Conservation (phyloP, 2,329 filamentous ascomycete genomes). For the Beauveria caledonica region DNA sequence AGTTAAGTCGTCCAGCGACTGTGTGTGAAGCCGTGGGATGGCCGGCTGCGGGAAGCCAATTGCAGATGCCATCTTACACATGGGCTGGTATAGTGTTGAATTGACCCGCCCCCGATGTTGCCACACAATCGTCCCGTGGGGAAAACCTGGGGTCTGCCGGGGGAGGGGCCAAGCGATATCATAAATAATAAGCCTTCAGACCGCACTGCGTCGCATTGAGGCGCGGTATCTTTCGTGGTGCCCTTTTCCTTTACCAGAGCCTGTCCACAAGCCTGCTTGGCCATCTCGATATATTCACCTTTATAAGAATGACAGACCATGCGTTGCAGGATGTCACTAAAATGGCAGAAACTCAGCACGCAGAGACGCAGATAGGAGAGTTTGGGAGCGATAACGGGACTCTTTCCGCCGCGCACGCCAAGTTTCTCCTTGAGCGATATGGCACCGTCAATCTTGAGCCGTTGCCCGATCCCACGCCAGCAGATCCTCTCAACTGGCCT, state of each 20-base stretch:
- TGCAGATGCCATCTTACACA: background rate
- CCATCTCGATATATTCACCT: background rate
- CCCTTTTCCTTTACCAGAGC: background rate
- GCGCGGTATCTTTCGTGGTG: no score
- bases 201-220: background rate
- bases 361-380: background rate
- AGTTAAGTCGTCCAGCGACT: background rate
- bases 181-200: background rate
- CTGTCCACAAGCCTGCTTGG: background rate
- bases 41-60: background rate
- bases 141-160: background rate
- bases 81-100: background rate
- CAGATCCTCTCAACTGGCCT: slow-evolving; percentile 5
- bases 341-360: background rate
- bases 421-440: background rate
- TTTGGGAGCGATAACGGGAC: background rate
- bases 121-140: background rate
- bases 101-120: background rate
- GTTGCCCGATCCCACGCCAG: slow-evolving; percentile 2
- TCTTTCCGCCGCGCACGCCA: background rate
- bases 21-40: background rate
- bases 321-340: background rate
- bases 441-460: background rate
- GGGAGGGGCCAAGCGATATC: background rate
- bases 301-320: background rate